Evolutionary conservation across 2,329 filamentous ascomycete species (phyloP).

Genomic region (Aspergillus carbonarius): DNA sequence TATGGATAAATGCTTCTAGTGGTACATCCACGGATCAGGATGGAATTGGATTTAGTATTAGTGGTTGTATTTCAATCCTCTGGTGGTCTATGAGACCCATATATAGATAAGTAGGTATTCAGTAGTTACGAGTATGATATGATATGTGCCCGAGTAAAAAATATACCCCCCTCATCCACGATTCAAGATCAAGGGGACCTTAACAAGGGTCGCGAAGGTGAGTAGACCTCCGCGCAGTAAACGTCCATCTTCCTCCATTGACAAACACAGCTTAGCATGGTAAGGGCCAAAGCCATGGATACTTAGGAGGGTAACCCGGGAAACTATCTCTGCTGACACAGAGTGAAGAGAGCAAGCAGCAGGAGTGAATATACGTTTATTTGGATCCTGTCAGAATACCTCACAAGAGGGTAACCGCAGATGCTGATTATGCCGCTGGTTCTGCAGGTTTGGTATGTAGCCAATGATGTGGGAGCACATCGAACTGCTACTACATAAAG

Average conservation of each 20-base stretch:
- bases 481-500: background rate
- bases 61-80: too few species aligned
- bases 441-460: background rate
- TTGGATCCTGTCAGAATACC: background rate
- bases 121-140: background rate
- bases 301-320: conserved; percentile 35
- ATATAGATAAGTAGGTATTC: too few species aligned
- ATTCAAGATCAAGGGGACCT: conserved; percentile 19
- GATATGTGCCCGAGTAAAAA: conserved; percentile 27
- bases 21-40: too few species aligned
- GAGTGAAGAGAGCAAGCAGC: background rate
- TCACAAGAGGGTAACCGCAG: background rate
- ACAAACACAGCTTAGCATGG: conserved; percentile 48
- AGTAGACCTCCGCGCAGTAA: conserved; percentile 23
- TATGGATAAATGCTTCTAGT: too few species aligned
- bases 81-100: too few species aligned
- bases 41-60: too few species aligned
- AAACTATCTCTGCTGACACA: too few species aligned
- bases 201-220: conserved; percentile 28
- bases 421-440: background rate
- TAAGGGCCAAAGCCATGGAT: conserved; percentile 42
- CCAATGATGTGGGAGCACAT: background rate
- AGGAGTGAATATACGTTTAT: background rate
- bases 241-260: conserved; percentile 42
- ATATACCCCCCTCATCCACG: conserved; percentile 16